Base-by-base conservation (phyloP, 2,329 filamentous ascomycete genomes). In the Zarea fungicola region DNA sequence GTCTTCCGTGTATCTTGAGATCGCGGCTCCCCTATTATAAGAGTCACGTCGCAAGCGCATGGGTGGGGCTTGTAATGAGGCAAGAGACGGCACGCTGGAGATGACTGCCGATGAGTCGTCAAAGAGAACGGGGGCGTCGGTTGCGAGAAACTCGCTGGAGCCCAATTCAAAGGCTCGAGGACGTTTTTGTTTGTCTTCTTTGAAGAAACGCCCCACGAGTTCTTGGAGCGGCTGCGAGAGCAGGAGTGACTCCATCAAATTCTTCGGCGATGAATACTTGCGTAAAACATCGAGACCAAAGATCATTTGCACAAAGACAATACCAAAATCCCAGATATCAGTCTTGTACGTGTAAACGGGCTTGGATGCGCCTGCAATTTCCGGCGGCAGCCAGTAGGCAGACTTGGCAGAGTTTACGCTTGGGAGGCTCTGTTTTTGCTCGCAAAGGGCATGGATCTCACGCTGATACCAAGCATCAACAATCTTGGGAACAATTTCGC, bases 271-370 rank as follows among this genome's bases (percentile, higher is more conserved):
- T 14, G 84, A 83, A 64, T 93, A 92, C 51, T 84, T 86, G 51
- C 85, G 77, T 16, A 86, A 74, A 6, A 89, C 80, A 55, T 89
- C 82, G 28, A 89, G 74, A 2, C 93, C 93, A 63, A 96, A 92
- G 4, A 93, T 79, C 89, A 97, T 96, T 64, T 99, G 92, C 32
- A 96, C 67, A 58, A 96, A 87, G 5, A 96, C 80, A 25, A 96
- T 81, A 5, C 93, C 93, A 59, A 99, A 83, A 56, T 96, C 88
- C 93, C 93, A 99, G 8, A 97, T 81, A 63, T 97, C 93, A 0
- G 89, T 89, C 64, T 96, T 96, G 59, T 79, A 78, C 2, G 78
- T 83, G 68, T 85, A 75, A 64, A 85, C 73, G 25, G 76, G 76
- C 23, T 78, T 84, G 51, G 77, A 80, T 1, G 74, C 76, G 40